These are phyloP conservation scores for Avena eriantha DNA, from an alignment of 176 grass and related monocot species.

Conservation along the genomic window DNA sequence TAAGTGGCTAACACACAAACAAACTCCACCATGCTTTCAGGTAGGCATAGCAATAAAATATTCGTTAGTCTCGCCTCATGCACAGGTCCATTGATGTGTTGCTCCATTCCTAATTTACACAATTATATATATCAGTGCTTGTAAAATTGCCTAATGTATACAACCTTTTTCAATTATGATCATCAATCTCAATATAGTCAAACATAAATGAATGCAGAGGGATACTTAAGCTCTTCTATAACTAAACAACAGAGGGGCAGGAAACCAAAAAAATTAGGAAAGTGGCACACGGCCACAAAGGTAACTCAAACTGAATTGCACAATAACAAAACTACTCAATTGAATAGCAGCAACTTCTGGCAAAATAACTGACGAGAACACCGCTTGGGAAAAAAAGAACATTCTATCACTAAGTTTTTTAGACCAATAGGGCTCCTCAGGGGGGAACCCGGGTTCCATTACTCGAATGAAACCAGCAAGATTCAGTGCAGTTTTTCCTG, in stretches of 20 bases:
- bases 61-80: background rate
- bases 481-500: too few relatives aligned
- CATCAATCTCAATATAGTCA: background rate
- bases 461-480: too few relatives aligned
- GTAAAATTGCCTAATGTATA: background rate
- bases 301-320: too few relatives aligned
- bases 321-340: too few relatives aligned
- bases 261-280: too few relatives aligned
- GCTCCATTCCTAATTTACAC: background rate
- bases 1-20: background rate
- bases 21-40: background rate
- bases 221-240: too few relatives aligned
- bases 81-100: background rate
- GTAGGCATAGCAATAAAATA: conserved; percentile 26
- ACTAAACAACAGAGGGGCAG: too few relatives aligned
- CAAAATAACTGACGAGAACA: background rate
- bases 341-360: too few relatives aligned
- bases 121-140: background rate
- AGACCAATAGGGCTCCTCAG: too few relatives aligned
- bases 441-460: too few relatives aligned
- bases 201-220: too few relatives aligned
- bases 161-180: background rate
- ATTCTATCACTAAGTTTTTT: background rate
- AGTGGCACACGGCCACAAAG: too few relatives aligned
- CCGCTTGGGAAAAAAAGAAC: background rate